A percentile compares a stretch with the other conserved stretches of the same genome.
Evolutionary conservation across 192 early-diverging fungal species (phyloP).

Genomic region (Entomortierella parvispora): DNA sequence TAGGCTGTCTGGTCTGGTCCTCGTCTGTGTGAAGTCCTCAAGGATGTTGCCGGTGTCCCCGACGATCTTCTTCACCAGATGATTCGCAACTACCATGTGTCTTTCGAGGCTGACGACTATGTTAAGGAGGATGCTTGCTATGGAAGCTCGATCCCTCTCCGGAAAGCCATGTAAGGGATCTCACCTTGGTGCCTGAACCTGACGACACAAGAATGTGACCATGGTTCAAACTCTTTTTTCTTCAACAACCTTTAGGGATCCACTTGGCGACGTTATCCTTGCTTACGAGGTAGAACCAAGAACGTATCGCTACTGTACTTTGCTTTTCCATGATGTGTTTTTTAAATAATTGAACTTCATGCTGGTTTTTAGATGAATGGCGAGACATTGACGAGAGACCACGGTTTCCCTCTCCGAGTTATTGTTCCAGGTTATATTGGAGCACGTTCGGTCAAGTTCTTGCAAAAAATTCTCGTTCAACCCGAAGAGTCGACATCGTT

Average conservation of each 20-base stretch:
- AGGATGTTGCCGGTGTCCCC: slow-evolving; percentile 58
- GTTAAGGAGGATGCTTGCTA: slow-evolving; percentile 74
- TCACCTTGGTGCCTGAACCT: no score
- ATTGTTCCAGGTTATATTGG: slow-evolving; percentile 91
- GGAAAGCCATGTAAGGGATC: slow-evolving; percentile 71
- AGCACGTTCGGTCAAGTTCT: slow-evolving; percentile 89
- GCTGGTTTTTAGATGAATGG: slow-evolving; percentile 74
- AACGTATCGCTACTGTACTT: slow-evolving; percentile 43
- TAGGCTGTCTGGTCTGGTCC: slow-evolving; percentile 84
- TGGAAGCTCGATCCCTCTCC: slow-evolving; percentile 69
- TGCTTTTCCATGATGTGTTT: no score
- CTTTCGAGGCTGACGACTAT: slow-evolving; percentile 71
- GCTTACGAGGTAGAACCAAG: slow-evolving; percentile 69
- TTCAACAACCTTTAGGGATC: slow-evolving; percentile 37
- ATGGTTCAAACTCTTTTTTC: background rate
- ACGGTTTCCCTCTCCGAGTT: slow-evolving; percentile 86
- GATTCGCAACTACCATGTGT: slow-evolving; percentile 57
- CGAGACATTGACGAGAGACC: slow-evolving; percentile 73
- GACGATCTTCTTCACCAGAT: slow-evolving; percentile 50
- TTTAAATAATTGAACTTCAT: no score
- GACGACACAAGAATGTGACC: no score
- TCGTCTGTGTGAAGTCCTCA: slow-evolving; percentile 76
- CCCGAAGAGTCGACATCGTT: slow-evolving; percentile 70
- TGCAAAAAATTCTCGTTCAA: slow-evolving; percentile 71
- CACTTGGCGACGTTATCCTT: slow-evolving; percentile 69